Evolutionary conservation across 345 rosid species (phyloP), one percentile per base, ranked within the genome.

Genomic region (Angophora floribunda): DNA sequence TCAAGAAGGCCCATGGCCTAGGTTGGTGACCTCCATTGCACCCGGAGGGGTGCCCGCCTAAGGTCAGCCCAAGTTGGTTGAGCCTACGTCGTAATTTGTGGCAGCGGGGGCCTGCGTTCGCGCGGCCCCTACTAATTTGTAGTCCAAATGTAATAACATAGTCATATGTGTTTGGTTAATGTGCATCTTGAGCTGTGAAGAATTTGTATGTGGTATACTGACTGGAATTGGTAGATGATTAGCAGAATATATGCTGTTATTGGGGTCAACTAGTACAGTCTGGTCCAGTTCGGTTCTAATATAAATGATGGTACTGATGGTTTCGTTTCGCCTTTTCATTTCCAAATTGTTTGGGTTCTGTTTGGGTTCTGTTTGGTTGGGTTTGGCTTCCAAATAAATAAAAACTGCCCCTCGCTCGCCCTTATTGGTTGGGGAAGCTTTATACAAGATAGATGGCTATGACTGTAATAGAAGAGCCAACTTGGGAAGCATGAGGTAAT

Each of bases 11-110:
- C 28, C 84, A 75, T 75, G 84, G 84, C 84, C 49, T 75, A 19
- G 84, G 84, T 41, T 75, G 22, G 84, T 7, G 84, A 75, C 84
- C 49, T 75, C 49, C 84, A 75, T 75, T 36, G 84, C 84, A 75
- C 84, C 10, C 49, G 84, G 84, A 75, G 84, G 84, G 84, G 49
- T 4, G 8, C 84, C 12, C 49, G 28, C 26, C 84, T 75, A 75
- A 75, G 84, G 84, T 75, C 84, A 75, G 28, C 49, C 84, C 84
- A 75, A 41, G 84, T 75, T 75, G 84, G 84, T 11, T 75, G 84
- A 75, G 84, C 84, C 49, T 75, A 41, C 26, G 49, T 75, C 84
- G 41, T 75, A 75, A 75, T 75, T 41, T 75, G 84, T 75, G 84
- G 28, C 26, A 36, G 82, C 82, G 13, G 82, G 82, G 82, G 82